A percentile compares a stretch with the other conserved stretches of the same genome.
phyloP scores from a whole-genome alignment of 2,329 filamentous ascomycete species.

The Cladophialophora chaetospira region DNA sequence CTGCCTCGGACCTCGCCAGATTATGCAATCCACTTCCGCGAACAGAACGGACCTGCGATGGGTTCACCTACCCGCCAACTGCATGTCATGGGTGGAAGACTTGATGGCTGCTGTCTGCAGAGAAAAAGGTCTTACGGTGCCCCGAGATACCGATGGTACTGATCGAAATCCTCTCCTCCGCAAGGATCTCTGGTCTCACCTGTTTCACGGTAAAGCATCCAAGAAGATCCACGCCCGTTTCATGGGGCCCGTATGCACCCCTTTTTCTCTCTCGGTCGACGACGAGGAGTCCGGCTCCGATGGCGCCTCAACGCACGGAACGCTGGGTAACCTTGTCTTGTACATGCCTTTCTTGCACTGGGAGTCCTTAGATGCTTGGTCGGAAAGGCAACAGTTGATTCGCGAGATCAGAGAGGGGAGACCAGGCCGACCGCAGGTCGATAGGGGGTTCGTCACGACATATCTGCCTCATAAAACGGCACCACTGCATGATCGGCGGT shows the following conservation, averaged over 20 bases:
- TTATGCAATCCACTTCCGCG: background rate
- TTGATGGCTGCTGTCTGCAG: background rate
- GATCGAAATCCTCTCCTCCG: background rate
- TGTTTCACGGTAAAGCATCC: background rate
- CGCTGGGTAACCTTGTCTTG: background rate
- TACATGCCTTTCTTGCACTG: conserved; percentile 1
- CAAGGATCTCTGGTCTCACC: conserved; percentile 3
- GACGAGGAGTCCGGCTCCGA: conserved; percentile 1
- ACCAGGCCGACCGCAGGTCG: background rate
- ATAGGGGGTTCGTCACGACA: background rate
- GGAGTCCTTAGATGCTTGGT: background rate
- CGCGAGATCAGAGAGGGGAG: background rate
- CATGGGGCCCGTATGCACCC: background rate
- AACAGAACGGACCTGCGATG: background rate
- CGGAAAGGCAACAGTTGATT: conserved; percentile 1
- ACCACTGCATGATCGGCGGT: conserved; percentile 1
- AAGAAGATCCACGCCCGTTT: background rate
- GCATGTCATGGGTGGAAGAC: background rate
- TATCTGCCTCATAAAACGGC: background rate
- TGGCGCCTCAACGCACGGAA: background rate
- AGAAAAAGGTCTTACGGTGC: background rate
- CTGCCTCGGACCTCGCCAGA: background rate
- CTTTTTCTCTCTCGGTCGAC: background rate
- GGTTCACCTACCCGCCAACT: background rate
- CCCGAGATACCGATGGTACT: background rate